phyloP scores from a whole-genome alignment of 2,329 filamentous ascomycete genomes.

The Calonectria crousiana region DNA sequence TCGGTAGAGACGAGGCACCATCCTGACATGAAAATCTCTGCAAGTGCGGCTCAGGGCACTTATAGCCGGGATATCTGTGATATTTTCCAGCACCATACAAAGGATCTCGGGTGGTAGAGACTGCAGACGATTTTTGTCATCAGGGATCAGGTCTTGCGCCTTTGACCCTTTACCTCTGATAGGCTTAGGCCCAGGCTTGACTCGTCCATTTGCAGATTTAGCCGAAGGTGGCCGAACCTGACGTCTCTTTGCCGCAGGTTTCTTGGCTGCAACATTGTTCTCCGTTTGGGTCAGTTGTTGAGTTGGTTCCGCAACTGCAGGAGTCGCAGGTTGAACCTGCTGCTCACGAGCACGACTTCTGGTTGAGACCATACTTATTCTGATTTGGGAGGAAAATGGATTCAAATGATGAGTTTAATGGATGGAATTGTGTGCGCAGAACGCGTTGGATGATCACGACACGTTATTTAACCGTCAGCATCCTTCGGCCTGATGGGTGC shows the following conservation, averaged over 20 bases:
- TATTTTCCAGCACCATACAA: neutral
- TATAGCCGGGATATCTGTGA: conserved; percentile 1
- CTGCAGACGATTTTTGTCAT: neutral
- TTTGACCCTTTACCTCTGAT: neutral
- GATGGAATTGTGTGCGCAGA: neutral
- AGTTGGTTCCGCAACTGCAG: neutral
- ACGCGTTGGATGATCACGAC: neutral
- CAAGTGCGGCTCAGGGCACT: conserved; percentile 29
- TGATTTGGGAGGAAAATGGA: neutral
- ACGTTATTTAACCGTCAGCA: neutral
- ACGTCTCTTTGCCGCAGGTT: neutral
- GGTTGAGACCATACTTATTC: neutral
- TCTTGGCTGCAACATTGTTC: neutral
- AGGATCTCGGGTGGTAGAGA: neutral
- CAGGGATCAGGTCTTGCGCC: neutral
- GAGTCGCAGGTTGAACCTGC: neutral
- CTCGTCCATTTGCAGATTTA: neutral
- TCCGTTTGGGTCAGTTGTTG: neutral
- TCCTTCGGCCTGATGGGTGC: neutral
- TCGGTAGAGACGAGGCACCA: conserved; percentile 30
- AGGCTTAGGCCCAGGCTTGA: neutral
- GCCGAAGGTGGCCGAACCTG: neutral
- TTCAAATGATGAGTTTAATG: neutral
- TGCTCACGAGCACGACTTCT: neutral
- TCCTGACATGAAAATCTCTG: conserved; percentile 31